A percentile compares a stretch with the other conserved stretches of the same genome.
Conservation (phyloP, 1,139 yeast species). For the Suhomyces atakaporum region DNA sequence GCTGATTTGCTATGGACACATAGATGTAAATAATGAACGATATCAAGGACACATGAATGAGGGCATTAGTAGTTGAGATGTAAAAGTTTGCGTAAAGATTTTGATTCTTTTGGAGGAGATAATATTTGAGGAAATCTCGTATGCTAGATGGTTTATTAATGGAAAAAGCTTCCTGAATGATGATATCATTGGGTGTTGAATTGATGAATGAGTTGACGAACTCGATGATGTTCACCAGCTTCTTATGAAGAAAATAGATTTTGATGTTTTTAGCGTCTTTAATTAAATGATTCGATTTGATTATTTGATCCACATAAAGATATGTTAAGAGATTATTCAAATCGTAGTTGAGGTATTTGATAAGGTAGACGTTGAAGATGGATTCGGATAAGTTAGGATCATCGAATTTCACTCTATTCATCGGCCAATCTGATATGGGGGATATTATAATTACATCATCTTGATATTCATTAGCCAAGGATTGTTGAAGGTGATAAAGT, state of each 20-base stretch:
- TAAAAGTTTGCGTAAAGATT: conserved; percentile 14
- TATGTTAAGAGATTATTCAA: conserved; percentile 19
- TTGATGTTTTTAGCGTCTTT: conserved; percentile 46
- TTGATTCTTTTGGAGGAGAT: conserved; percentile 20
- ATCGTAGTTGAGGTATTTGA: conserved; percentile 31
- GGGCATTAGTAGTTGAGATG: conserved; percentile 10
- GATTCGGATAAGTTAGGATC: not conserved
- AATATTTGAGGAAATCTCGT: conserved; percentile 26
- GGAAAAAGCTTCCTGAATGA: conserved; percentile 10
- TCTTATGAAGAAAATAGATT: conserved; percentile 30
- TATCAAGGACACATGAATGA: conserved; percentile 14
- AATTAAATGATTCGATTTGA: conserved; percentile 52
- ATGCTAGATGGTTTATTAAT: conserved; percentile 17
- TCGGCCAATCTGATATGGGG: conserved; percentile 24
- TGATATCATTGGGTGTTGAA: conserved; percentile 4
- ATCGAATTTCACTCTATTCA: conserved; percentile 13
- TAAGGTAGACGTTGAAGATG: conserved; percentile 20
- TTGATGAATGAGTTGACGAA: conserved; percentile 7
- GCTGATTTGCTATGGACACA: conserved; percentile 54
- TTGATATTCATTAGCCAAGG: conserved; percentile 2
- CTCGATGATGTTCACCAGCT: conserved; percentile 3
- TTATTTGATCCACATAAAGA: conserved; percentile 42
- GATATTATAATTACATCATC: conserved; percentile 19
- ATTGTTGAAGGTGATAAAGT: conserved; percentile 13
- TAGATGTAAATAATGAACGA: conserved; percentile 26